phyloP scores from a whole-genome alignment of 2,329 filamentous ascomycete genomes.

The Ascochyta rabiei region DNA sequence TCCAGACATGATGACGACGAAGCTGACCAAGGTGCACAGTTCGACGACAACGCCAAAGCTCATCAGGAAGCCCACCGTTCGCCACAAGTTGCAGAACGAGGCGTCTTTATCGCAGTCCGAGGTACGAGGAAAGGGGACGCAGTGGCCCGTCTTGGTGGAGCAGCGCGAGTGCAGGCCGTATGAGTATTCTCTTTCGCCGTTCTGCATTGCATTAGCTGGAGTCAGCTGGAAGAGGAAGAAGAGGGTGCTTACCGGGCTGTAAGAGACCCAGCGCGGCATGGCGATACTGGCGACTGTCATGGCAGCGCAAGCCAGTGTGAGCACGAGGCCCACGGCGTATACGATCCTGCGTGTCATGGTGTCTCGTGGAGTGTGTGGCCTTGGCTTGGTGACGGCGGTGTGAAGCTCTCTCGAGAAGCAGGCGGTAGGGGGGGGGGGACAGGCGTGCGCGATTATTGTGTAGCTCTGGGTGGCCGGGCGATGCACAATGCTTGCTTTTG shows the following conservation, averaged over 20 bases:
- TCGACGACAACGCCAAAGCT: constrained; percentile 83
- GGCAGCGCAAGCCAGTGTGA: constrained; percentile 61
- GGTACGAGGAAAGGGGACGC: constrained; percentile 69
- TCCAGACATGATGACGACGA: constrained; percentile 76
- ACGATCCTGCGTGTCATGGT: constrained; percentile 57
- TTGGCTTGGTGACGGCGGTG: not conserved
- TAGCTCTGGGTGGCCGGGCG: not conserved
- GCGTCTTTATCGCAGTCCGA: constrained; percentile 71
- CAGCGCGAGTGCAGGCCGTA: constrained; percentile 85
- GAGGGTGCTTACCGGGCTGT: constrained; percentile 50
- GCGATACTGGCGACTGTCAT: constrained; percentile 74
- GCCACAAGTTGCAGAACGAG: constrained; percentile 91
- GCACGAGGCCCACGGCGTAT: constrained; percentile 56
- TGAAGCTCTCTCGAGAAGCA: not conserved
- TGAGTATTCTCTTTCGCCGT: constrained; percentile 49
- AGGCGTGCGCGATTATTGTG: constrained; percentile 9
- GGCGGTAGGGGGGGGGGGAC: not conserved
- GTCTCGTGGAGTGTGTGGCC: constrained; percentile 1
- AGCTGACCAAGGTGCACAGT: constrained; percentile 79
- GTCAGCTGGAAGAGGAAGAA: no score
- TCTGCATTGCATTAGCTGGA: constrained; percentile 23
- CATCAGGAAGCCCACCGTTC: constrained; percentile 85
- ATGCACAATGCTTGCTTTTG: constrained; percentile 3
- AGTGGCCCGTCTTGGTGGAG: constrained; percentile 69
- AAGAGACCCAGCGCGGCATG: constrained; percentile 74